These are phyloP conservation scores for Strobilomyces confusus DNA, from an alignment of 768 basidiomycete genomes.

Conservation along the genomic window DNA sequence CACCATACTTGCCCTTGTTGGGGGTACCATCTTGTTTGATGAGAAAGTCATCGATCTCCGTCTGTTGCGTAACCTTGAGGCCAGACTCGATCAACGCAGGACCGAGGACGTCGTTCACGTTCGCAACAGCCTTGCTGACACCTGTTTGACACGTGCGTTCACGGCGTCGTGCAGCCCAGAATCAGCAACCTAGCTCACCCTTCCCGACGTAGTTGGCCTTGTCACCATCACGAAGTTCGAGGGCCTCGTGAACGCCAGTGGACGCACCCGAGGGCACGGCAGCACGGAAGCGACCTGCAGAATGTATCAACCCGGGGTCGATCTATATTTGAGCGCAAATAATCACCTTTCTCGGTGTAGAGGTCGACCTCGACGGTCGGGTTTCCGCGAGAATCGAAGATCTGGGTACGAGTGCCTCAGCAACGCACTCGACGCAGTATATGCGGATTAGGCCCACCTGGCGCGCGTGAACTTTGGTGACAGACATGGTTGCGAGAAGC, in stretches of 20 bases:
- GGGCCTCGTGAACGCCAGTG: slow-evolving; percentile 96
- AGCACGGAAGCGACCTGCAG: slow-evolving; percentile 83
- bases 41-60: slow-evolving; percentile 95
- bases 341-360: slow-evolving; percentile 77
- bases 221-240: slow-evolving; percentile 97
- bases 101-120: slow-evolving; percentile 90
- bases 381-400: slow-evolving; percentile 99
- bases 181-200: slow-evolving; percentile 46
- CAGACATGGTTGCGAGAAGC: slow-evolving; percentile 66
- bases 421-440: neutral
- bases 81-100: slow-evolving; percentile 83
- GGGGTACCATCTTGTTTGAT: slow-evolving; percentile 96
- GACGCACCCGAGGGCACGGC: slow-evolving; percentile 98
- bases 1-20: slow-evolving; percentile 99
- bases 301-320: slow-evolving; percentile 11
- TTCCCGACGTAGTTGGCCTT: slow-evolving; percentile 93
- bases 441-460: slow-evolving; percentile 52
- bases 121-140: slow-evolving; percentile 88
- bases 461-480: slow-evolving; percentile 88
- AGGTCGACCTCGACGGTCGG: slow-evolving; percentile 95
- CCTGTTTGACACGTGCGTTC: slow-evolving; percentile 43
- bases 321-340: slow-evolving; percentile 2
- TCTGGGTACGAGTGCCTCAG: slow-evolving; percentile 45
- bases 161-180: neutral
- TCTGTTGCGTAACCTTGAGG: slow-evolving; percentile 84